Evolutionary conservation across 768 basidiomycete genomes (phyloP).

Genomic region (Asterophora parasitica): DNA sequence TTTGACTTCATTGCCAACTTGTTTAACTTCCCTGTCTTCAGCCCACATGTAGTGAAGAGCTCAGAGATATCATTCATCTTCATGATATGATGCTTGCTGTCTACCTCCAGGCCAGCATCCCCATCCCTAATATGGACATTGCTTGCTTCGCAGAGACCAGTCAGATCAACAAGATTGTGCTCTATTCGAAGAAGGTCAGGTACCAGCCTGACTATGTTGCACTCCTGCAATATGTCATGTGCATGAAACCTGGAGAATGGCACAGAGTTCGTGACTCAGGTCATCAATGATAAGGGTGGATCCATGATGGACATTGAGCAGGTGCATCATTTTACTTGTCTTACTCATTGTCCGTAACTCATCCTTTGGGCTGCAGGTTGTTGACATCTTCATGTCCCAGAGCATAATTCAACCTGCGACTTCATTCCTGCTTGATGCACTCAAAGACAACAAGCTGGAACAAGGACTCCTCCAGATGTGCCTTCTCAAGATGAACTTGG

Average conservation of each 20-base stretch:
- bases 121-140: slow-evolving; percentile 32
- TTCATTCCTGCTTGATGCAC: slow-evolving; percentile 92
- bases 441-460: slow-evolving; percentile 98
- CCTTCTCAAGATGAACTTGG: slow-evolving; percentile 94
- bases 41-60: slow-evolving; percentile 97
- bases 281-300: slow-evolving; percentile 90
- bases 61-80: slow-evolving; percentile 94
- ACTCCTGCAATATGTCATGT: slow-evolving; percentile 93
- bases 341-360: slow-evolving; percentile 1
- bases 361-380: slow-evolving; percentile 47
- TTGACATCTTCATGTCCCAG: slow-evolving; percentile 99
- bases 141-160: slow-evolving; percentile 67
- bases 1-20: neutral
- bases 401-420: slow-evolving; percentile 99
- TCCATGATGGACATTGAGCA: slow-evolving; percentile 92
- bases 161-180: slow-evolving; percentile 95
- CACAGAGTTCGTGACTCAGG: slow-evolving; percentile 92
- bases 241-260: slow-evolving; percentile 97
- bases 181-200: slow-evolving; percentile 96
- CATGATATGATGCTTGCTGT: slow-evolving; percentile 98
- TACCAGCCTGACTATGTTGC: slow-evolving; percentile 93
- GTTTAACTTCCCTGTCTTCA: slow-evolving; percentile 25
- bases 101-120: slow-evolving; percentile 95
- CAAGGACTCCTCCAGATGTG: slow-evolving; percentile 95
- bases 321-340: slow-evolving; percentile 35